Conservation (phyloP, 768 basidiomycete genomes). For the Russula virescens region DNA sequence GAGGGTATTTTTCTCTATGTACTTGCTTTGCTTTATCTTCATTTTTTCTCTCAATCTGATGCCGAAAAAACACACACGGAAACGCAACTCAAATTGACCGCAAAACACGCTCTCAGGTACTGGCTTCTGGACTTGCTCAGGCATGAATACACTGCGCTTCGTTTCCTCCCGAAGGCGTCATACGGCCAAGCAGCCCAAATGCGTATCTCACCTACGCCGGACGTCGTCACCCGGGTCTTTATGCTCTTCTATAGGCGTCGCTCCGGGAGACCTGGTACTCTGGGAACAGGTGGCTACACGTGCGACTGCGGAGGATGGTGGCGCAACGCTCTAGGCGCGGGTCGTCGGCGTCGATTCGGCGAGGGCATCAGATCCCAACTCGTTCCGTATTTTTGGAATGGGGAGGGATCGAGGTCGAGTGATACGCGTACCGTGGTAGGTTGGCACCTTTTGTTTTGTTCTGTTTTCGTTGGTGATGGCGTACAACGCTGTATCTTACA, state of each 20-base stretch:
- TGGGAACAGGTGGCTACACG: constrained; percentile 30
- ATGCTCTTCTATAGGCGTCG: constrained; percentile 43
- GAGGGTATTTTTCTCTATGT: background rate
- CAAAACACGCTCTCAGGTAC: constrained; percentile 30
- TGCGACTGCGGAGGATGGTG: constrained; percentile 26
- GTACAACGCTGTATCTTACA: too few relatives aligned
- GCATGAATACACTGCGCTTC: constrained; percentile 38
- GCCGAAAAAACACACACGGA: too few relatives aligned
- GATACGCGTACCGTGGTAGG: background rate
- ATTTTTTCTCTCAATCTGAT: too few relatives aligned
- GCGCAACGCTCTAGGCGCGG: constrained; percentile 28
- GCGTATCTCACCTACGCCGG: constrained; percentile 36
- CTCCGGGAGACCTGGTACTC: constrained; percentile 18
- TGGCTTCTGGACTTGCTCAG: constrained; percentile 42
- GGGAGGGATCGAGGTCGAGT: constrained; percentile 30
- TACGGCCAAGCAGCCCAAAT: constrained; percentile 40
- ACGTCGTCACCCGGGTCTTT: constrained; percentile 41
- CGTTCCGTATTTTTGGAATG: constrained; percentile 43
- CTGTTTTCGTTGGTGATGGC: too few relatives aligned
- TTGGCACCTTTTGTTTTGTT: too few relatives aligned
- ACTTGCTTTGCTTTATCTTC: too few relatives aligned
- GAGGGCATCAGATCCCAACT: constrained; percentile 26
- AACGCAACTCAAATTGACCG: too few relatives aligned
- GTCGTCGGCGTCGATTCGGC: constrained; percentile 35
- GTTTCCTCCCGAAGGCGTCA: constrained; percentile 40